A percentile compares a stretch with the other conserved stretches of the same genome.
Evolutionary conservation across 1,139 yeast species (phyloP).

Genomic region (Pichia sp.): DNA sequence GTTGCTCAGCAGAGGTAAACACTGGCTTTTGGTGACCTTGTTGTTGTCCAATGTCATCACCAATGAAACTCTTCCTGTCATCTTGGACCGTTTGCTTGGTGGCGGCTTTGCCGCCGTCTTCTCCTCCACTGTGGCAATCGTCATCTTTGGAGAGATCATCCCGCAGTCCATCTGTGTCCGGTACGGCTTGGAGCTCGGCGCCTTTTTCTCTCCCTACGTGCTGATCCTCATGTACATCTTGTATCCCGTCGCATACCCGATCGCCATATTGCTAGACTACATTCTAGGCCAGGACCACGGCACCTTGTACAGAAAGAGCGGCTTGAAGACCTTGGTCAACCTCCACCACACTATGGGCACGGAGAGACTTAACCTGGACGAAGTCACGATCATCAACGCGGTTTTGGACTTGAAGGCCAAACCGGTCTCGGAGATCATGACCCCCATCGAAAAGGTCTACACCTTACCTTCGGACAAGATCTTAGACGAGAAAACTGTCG

Average conservation of each 20-base stretch:
- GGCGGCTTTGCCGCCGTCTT: slow-evolving; percentile 99
- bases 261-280: slow-evolving; percentile 74
- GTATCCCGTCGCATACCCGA: slow-evolving; percentile 93
- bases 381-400: slow-evolving; percentile 91
- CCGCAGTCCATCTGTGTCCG: slow-evolving; percentile 93
- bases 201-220: slow-evolving; percentile 87
- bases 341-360: slow-evolving; percentile 94
- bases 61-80: slow-evolving; percentile 92
- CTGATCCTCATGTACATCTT: slow-evolving; percentile 76
- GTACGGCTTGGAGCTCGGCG: slow-evolving; percentile 88
- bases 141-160: slow-evolving; percentile 91
- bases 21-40: slow-evolving; percentile 94
- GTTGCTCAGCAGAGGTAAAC: slow-evolving; percentile 80
- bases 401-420: slow-evolving; percentile 93
- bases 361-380: slow-evolving; percentile 88
- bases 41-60: slow-evolving; percentile 86
- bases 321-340: slow-evolving; percentile 88
- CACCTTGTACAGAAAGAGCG: slow-evolving; percentile 86
- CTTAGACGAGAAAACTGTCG: slow-evolving; percentile 80
- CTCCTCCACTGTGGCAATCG: slow-evolving; percentile 86
- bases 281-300: slow-evolving; percentile 95
- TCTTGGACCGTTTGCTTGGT: slow-evolving; percentile 85
- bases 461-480: slow-evolving; percentile 84
- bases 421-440: slow-evolving; percentile 83
- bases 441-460: slow-evolving; percentile 87